Percentiles rank a stretch among this genome's conserved stretches.
These are phyloP conservation scores for Talaromyces sp. DNA, from an alignment of 2,329 filamentous ascomycete species.

Conservation along the genomic window DNA sequence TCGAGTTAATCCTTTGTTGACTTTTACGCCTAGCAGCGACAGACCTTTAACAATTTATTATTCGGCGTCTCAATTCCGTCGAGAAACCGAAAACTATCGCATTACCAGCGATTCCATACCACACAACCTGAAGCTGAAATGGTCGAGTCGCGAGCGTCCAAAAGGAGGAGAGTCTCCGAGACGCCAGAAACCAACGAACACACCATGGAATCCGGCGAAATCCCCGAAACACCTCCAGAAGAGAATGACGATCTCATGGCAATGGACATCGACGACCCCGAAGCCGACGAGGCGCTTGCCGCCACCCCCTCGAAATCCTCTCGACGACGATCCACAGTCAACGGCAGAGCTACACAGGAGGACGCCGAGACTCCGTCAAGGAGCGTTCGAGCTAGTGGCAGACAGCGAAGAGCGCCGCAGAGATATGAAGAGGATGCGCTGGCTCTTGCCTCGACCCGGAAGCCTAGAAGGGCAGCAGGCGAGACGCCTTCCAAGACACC, in stretches of 20 bases:
- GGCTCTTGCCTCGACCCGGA: conserved; percentile 12
- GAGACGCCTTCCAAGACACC: conserved; percentile 17
- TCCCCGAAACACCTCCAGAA: neutral
- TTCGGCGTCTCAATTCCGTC: neutral
- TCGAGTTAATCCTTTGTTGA: neutral
- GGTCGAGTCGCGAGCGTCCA: conserved; percentile 30
- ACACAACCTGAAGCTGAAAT: conserved; percentile 14
- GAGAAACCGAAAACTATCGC: neutral
- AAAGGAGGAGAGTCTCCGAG: conserved; percentile 33
- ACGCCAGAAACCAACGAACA: conserved; percentile 14
- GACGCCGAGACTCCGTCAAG: conserved; percentile 18
- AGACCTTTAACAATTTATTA: neutral
- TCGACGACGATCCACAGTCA: conserved; percentile 19
- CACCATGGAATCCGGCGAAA: conserved; percentile 14
- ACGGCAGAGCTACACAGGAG: conserved; percentile 9
- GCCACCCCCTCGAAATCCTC: conserved; percentile 17
- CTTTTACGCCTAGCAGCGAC: neutral
- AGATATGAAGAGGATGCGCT: conserved; percentile 24
- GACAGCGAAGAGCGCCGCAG: conserved; percentile 30
- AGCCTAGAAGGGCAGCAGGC: conserved; percentile 12
- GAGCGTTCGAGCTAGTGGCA: conserved; percentile 26
- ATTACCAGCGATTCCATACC: no score
- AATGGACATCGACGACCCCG: conserved; percentile 12
- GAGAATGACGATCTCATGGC: conserved; percentile 6
- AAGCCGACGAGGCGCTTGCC: conserved; percentile 11